These are phyloP conservation scores for Delonix regia DNA, from an alignment of 306 rosid genomes.

Conservation along the genomic window DNA sequence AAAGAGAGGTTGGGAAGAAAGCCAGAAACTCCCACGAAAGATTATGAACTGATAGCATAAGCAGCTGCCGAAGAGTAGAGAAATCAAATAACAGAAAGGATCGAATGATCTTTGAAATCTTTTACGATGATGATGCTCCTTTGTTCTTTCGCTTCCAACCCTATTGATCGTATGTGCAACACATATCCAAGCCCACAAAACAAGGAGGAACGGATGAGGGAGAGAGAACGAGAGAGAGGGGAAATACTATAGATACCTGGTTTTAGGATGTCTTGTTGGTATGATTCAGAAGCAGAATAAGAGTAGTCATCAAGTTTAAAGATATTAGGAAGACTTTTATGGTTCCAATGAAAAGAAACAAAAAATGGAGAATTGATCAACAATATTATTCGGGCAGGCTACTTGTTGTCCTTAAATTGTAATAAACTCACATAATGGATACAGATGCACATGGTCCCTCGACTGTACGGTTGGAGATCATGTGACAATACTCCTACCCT, in stretches of 20 bases:
- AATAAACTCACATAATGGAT: slow-evolving; percentile 53
- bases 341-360: neutral
- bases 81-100: neutral
- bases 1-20: neutral
- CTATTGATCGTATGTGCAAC: slow-evolving; percentile 24
- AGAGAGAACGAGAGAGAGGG: neutral
- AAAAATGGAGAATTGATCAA: neutral
- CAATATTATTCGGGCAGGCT: slow-evolving; percentile 16
- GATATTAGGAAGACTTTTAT: slow-evolving; percentile 21
- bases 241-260: slow-evolving; percentile 13
- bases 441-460: slow-evolving; percentile 59
- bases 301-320: slow-evolving; percentile 1
- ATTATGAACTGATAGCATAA: neutral
- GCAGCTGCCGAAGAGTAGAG: neutral
- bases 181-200: slow-evolving; percentile 1
- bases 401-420: slow-evolving; percentile 38
- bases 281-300: slow-evolving; percentile 12
- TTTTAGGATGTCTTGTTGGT: slow-evolving; percentile 29
- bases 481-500: slow-evolving; percentile 55
- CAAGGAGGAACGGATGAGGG: neutral
- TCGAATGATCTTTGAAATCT: neutral
- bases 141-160: slow-evolving; percentile 9
- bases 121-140: slow-evolving; percentile 18
- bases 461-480: slow-evolving; percentile 58
- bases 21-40: slow-evolving; percentile 3